phyloP scores from a whole-genome alignment of 345 rosid genomes.

The Eutrema heterophyllum region DNA sequence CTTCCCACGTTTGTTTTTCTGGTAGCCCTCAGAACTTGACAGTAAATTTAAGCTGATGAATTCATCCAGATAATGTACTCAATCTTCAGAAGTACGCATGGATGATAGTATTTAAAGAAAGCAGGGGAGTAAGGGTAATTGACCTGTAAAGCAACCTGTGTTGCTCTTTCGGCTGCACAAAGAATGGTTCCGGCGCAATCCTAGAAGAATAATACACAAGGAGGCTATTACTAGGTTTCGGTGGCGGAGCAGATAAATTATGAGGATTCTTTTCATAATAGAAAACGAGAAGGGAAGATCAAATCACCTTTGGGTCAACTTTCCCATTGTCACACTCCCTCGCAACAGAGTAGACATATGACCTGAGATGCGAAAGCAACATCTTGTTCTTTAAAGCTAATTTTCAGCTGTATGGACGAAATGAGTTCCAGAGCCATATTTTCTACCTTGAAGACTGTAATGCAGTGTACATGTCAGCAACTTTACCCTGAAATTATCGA shows the following conservation, averaged over 20 bases:
- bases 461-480: constrained; percentile 91
- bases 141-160: constrained; percentile 97
- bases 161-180: constrained; percentile 90
- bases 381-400: background rate
- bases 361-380: constrained; percentile 40
- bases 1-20: too few species aligned
- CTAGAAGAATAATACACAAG: constrained; percentile 36
- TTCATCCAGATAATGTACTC: background rate
- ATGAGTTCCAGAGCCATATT: background rate
- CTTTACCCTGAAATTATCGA: constrained; percentile 61
- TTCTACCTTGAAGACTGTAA: constrained; percentile 81
- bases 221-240: background rate
- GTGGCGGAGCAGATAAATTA: background rate
- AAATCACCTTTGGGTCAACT: constrained; percentile 64
- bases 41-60: background rate
- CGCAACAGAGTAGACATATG: constrained; percentile 84
- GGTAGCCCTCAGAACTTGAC: too few species aligned
- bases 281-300: background rate
- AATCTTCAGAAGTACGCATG: background rate
- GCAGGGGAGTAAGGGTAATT: constrained; percentile 3
- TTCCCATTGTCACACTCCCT: constrained; percentile 78
- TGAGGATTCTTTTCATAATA: background rate
- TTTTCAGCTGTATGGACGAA: background rate
- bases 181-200: constrained; percentile 96
- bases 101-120: background rate